Percentiles rank a stretch among this genome's conserved stretches.
Evolutionary conservation across 495 filamentous ascomycete genomes (phyloP).

Genomic region (Aspergillus sclerotiicarbonarius): DNA sequence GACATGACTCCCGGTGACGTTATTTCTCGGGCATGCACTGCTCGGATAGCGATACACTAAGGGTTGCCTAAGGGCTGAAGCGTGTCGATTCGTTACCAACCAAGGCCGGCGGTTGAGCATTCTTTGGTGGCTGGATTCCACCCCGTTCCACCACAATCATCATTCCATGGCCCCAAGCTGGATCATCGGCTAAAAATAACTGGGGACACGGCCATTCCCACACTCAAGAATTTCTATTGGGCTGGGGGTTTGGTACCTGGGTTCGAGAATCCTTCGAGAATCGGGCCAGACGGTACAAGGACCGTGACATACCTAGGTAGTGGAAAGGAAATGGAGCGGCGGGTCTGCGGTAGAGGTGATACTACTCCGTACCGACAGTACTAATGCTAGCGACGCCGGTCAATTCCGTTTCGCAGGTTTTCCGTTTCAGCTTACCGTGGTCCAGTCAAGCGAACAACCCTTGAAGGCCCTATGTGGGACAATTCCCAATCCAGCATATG

Average conservation of each 20-base stretch:
- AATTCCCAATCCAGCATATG: background rate
- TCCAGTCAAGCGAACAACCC: background rate
- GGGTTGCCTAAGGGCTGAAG: background rate
- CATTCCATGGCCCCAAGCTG: conserved; percentile 8
- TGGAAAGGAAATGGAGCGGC: conserved; percentile 6
- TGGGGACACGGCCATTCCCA: background rate
- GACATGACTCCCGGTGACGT: background rate
- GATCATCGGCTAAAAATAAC: conserved; percentile 24
- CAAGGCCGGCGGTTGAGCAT: background rate
- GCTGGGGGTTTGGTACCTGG: conserved; percentile 5
- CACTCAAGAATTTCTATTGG: conserved; percentile 7
- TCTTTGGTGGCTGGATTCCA: background rate
- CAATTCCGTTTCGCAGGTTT: conserved; percentile 1
- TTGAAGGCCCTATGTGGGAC: conserved; percentile 6
- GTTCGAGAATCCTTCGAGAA: conserved; percentile 31
- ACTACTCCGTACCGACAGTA: no score
- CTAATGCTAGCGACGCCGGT: background rate
- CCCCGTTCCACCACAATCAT: background rate
- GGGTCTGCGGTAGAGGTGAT: background rate
- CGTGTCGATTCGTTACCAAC: background rate
- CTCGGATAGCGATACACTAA: background rate
- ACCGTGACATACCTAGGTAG: conserved; percentile 5
- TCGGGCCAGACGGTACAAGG: conserved; percentile 8
- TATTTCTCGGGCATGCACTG: background rate
- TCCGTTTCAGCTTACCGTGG: conserved; percentile 5